Conservation (phyloP, 495 filamentous ascomycete species). For the Aspergillus heteromorphus region DNA sequence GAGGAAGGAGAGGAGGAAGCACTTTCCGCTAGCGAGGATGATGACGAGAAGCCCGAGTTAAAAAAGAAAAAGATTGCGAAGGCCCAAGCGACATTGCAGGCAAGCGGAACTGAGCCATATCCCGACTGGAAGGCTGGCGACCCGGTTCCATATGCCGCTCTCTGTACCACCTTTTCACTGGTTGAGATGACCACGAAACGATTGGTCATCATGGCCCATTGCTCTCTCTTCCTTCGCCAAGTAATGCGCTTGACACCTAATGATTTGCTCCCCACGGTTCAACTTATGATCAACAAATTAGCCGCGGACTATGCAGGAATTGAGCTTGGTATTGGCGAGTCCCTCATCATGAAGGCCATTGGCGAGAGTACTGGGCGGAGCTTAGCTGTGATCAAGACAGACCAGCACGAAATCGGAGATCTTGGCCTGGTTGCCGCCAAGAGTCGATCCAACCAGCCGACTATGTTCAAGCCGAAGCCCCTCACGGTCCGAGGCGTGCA, state of each 20-base stretch:
- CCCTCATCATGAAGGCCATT: constrained; percentile 96
- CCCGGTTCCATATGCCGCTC: constrained; percentile 88
- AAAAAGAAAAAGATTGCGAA: constrained; percentile 74
- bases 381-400: constrained; percentile 78
- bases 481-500: constrained; percentile 83
- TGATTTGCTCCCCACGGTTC: constrained; percentile 79
- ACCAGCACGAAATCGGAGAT: constrained; percentile 94
- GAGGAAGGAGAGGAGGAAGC: constrained; percentile 50
- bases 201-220: constrained; percentile 78
- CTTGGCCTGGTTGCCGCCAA: constrained; percentile 92
- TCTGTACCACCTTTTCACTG: constrained; percentile 90
- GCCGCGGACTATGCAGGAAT: constrained; percentile 95
- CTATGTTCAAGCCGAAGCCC: constrained; percentile 95
- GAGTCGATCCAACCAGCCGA: constrained; percentile 86
- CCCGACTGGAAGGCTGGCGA: constrained; percentile 88
- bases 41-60: constrained; percentile 69
- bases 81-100: constrained; percentile 70
- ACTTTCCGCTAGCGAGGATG: constrained; percentile 46
- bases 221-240: constrained; percentile 85
- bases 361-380: constrained; percentile 89
- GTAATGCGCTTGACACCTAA: constrained; percentile 85
- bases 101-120: constrained; percentile 69
- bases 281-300: constrained; percentile 96
- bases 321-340: constrained; percentile 95
- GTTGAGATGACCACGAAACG: constrained; percentile 92